phyloP scores from a whole-genome alignment of 2,329 filamentous ascomycete genomes.

The Fusarium sp. region DNA sequence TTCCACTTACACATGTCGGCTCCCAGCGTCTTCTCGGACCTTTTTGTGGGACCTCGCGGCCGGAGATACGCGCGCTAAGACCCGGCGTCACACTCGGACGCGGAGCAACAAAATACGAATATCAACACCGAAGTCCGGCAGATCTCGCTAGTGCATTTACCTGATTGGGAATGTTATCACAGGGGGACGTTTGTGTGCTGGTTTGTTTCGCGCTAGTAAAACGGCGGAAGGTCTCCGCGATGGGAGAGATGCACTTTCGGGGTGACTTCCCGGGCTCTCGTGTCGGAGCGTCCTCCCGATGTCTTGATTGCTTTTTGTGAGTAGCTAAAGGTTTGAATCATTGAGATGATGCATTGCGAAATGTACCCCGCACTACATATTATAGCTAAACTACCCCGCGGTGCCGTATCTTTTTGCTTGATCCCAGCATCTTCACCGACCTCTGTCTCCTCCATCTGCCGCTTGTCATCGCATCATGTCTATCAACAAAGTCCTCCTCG shows the following conservation, averaged over 20 bases:
- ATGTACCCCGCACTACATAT: constrained; percentile 10
- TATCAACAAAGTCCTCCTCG: constrained; percentile 47
- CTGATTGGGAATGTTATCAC: not conserved
- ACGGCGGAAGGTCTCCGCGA: constrained; percentile 7
- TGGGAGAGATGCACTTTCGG: constrained; percentile 3
- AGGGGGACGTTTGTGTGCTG: not conserved
- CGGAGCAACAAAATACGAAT: not conserved
- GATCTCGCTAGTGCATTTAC: not conserved
- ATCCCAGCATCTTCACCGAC: not conserved
- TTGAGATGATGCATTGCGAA: not conserved
- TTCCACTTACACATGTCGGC: not conserved
- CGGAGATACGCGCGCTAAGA: constrained; percentile 12
- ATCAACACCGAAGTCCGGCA: not conserved
- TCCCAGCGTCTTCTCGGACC: not conserved
- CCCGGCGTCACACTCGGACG: not conserved
- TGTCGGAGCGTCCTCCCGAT: constrained; percentile 18
- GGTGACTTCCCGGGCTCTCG: constrained; percentile 6
- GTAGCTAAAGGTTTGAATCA: not conserved
- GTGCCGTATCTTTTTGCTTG: constrained; percentile 5
- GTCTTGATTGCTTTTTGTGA: not conserved
- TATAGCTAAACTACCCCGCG: constrained; percentile 18
- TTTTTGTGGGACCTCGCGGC: constrained; percentile 24
- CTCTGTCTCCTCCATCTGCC: not conserved
- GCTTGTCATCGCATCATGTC: constrained; percentile 22
- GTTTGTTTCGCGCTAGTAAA: not conserved